Evolutionary conservation across 2,329 filamentous ascomycete species (phyloP).

Genomic region (Dichotomopilus funicola): DNA sequence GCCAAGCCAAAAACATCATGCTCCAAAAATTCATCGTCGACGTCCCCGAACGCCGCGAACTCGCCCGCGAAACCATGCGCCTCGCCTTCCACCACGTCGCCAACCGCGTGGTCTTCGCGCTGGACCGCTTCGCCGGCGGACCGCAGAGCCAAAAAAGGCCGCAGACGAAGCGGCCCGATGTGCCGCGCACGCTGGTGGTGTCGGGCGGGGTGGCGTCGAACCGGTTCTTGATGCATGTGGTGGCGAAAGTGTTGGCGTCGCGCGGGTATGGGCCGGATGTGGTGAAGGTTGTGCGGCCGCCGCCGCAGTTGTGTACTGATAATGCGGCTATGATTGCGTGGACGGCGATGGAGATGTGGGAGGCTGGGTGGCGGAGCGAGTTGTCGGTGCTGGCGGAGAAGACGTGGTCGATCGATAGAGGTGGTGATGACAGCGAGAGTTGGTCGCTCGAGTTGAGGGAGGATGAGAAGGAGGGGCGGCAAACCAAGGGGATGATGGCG

Average conservation of each 20-base stretch:
- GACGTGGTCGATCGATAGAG: conserved; percentile 69
- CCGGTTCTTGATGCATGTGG: conserved; percentile 64
- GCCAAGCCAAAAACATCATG: conserved; percentile 36
- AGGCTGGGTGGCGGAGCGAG: conserved; percentile 63
- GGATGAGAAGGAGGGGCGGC: not conserved
- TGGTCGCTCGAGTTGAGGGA: not conserved
- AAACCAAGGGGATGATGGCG: conserved; percentile 55
- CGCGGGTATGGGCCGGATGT: conserved; percentile 49
- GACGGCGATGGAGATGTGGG: conserved; percentile 88
- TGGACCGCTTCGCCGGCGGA: conserved; percentile 32
- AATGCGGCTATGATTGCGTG: conserved; percentile 98
- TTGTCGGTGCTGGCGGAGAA: conserved; percentile 53
- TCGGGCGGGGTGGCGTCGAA: conserved; percentile 91
- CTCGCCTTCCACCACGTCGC: conserved; percentile 83
- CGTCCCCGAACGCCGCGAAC: conserved; percentile 54
- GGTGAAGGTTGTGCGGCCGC: conserved; percentile 66
- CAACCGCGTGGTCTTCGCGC: conserved; percentile 63
- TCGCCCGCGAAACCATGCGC: conserved; percentile 71
- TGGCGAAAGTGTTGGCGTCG: conserved; percentile 48
- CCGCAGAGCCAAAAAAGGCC: not conserved
- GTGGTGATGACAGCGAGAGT: too few relatives aligned
- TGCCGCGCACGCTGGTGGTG: conserved; percentile 62
- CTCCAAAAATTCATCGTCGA: conserved; percentile 27
- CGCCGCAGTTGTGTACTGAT: conserved; percentile 74
- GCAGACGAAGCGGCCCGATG: conserved; percentile 6